Evolutionary conservation across 495 filamentous ascomycete species (phyloP), one percentile per base, ranked within the genome.

Genomic region (Podospora bellae-mahoneyi): DNA sequence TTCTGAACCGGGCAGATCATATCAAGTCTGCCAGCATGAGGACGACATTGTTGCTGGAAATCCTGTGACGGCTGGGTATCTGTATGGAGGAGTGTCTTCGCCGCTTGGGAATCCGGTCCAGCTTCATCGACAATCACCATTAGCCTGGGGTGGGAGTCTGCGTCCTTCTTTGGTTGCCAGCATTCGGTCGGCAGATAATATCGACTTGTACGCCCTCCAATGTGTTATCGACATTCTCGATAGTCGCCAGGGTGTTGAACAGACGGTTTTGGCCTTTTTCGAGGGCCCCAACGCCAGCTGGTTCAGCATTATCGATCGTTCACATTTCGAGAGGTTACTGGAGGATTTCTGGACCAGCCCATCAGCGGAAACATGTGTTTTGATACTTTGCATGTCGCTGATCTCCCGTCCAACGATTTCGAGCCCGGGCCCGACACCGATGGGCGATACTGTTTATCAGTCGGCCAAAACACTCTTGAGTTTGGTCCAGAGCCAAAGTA

Each of bases 201-300:
- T 78, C 26, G 60, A 75, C 56, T 65, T 64, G 0, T 69, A 73
- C 53, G 66, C 68, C 76, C 85, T 91, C 34, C 86, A 89, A 27
- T 90, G 89, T 75, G 81, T 97, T 5, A 85, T 89, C 65, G 86
- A 85, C 54, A 70, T 89, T 19, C 88, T 93, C 64, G 88, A 89
- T 16, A 83, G 91, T 23, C 82, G 83, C 18, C 75, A 78, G 9
- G 83, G 90, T 59, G 85, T 95, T 60, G 82, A 85, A 62, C 81
- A 84, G 55, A 78, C 96, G 63, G 66, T 72, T 27, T 48, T 63
- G 2, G 57, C 60, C 23, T 78, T 75, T 59, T 78, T 78, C 48
- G 10, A n/a, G 19, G 66, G 66, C 60, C 68, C 68, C 73, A 71
- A 74, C 62, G 39, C 39, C 39, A 73, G 67, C 20, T 76, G 76